A percentile compares a stretch with the other conserved stretches of the same genome.
Conservation (phyloP, 2,329 filamentous ascomycete genomes). For the Periconia macrospinosa region DNA sequence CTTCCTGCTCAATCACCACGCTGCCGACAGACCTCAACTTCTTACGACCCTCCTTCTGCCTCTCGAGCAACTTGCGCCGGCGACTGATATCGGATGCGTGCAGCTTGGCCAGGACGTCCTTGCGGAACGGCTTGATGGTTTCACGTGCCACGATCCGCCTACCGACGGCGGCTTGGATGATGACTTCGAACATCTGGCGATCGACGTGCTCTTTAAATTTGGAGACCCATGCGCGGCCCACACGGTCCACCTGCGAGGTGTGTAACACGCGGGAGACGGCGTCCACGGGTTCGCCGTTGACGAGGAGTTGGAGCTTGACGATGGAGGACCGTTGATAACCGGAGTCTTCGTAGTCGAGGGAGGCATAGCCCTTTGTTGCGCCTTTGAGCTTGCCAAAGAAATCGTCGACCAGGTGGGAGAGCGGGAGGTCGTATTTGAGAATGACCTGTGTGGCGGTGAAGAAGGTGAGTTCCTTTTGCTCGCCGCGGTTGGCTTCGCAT, state of each 20-base stretch:
- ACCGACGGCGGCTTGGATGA: slow-evolving; percentile 89
- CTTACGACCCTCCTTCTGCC: slow-evolving; percentile 95
- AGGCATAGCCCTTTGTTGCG: slow-evolving; percentile 91
- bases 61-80: slow-evolving; percentile 85
- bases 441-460: slow-evolving; percentile 94
- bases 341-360: slow-evolving; percentile 93
- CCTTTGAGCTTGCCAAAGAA: slow-evolving; percentile 97
- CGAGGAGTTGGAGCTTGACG: slow-evolving; percentile 86
- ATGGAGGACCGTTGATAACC: slow-evolving; percentile 81
- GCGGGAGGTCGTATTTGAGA: slow-evolving; percentile 84
- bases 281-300: slow-evolving; percentile 92
- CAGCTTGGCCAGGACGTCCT: slow-evolving; percentile 90
- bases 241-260: slow-evolving; percentile 73
- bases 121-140: slow-evolving; percentile 93
- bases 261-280: slow-evolving; percentile 92
- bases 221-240: slow-evolving; percentile 85
- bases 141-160: slow-evolving; percentile 84
- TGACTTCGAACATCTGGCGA: slow-evolving; percentile 93
- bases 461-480: slow-evolving; percentile 85
- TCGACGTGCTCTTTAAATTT: slow-evolving; percentile 98
- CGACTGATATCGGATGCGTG: slow-evolving; percentile 87
- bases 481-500: slow-evolving; percentile 85
- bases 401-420: slow-evolving; percentile 91
- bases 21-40: slow-evolving; percentile 80
- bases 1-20: slow-evolving; percentile 93